Evolutionary conservation across 495 filamentous ascomycete genomes (phyloP), one percentile per base, ranked within the genome.

Genomic region (Aspergillus funiculosus): DNA sequence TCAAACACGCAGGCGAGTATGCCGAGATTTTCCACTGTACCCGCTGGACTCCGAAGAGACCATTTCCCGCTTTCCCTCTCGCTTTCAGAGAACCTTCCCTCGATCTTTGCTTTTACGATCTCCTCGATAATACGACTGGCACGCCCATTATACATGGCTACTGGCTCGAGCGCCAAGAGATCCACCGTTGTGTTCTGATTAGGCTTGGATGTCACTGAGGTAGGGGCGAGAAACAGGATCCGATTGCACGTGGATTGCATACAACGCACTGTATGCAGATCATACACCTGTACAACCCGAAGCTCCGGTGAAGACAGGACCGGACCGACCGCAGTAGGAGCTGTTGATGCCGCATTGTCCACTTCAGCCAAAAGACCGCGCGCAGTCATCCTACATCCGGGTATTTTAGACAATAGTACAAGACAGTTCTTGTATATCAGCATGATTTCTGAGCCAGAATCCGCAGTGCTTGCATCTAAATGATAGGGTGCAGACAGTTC

Each of bases 371-470:
- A 57, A 20, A 98, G 60, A 47, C 85, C 85, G 29, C 87, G 80
- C 6, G 87, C 89, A 3, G 86, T 85, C 30, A 83, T 67, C 10
- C 67, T 76, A 38, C 74, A 74, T 4, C 72, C 72, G 17, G 71
- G 61, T 9, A 74, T 66, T 53, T 89, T 94, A 29, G 79, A 78
- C 6, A 96, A 65, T 17, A 95, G 66, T 27, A 94, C 79, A 14
- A 96, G 48, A 42, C 76, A 83, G 53, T 95, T 89, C 3, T 86
- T 78, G 62, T 96, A 98, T 3, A 97, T 68, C 3, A 97, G 68
- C 39, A 97, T 66, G 18, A 96, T 81, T 0, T 84, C 84, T 17
- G 79, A 60, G 14, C 66, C 69, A n/a, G 74, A 68, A 36, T 57
- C 52, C 26, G 56, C 42, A 6, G 51, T 44, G 32, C 63, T 45